Evolutionary conservation across 352 stramenopile species (phyloP), one percentile per base, ranked within the genome.

Genomic region (Aphanomyces stellatus): DNA sequence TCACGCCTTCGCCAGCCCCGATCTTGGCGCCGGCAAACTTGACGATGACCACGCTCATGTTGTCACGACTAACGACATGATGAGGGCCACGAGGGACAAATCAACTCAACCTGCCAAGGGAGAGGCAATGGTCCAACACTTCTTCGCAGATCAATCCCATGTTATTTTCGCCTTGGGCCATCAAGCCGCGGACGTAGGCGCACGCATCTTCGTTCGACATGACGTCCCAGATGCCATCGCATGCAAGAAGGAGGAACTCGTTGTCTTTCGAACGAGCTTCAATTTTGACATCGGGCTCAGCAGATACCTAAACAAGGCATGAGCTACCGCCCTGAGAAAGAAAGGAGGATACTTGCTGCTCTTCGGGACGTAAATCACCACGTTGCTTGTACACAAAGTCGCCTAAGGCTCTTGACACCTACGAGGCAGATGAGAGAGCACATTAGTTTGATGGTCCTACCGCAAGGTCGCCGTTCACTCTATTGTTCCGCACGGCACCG

Each of bases 181-280:
- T 81, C 7, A 93, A 75, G 55, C 82, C 74, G 33, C 85, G 82
- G 33, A 97, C 87, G 71, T 91, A 95, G 31, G 85, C 77, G 53
- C 89, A 91, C 27, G 86, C 78, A 56, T 96, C 83, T 69, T 97
- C 85, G 64, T 97, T 95, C 51, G 69, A 84, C 84, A 98, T 96
- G 35, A 97, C 91, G 56, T 98, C 92, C 91, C 92, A 97, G 56
- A 97, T 95, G 41, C 91, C 92, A 61, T 98, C 91, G 63, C 90
- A 98, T 10, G 90, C 91, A 35, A 98, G 75, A 19, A 97, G 71
- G 3, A 97, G 71, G 62, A 97, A 96, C 72, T 97, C 86, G 61
- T 97, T 88, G 42, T 91, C 85, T 42, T 79, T 77, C 55, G 91
- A 80, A 10, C 89, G 78, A 62, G 71, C 48, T 51, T 94, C 74